A percentile compares a stretch with the other conserved stretches of the same genome.
phyloP scores from a whole-genome alignment of 176 grass and related monocot genomes.

The Oryza glaberrima region DNA sequence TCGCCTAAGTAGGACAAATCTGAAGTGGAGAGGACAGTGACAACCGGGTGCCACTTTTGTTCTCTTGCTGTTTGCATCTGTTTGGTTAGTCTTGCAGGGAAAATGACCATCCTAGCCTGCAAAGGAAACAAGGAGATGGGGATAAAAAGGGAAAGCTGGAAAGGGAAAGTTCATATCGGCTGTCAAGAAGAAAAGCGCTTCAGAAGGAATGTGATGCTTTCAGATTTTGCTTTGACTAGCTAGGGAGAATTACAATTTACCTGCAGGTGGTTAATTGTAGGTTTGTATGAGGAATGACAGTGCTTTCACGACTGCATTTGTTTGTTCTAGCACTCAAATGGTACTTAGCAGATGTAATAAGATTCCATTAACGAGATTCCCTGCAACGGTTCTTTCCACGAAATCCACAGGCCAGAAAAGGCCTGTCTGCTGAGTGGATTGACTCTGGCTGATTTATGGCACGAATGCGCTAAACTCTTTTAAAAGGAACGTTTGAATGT shows the following conservation, averaged over 20 bases:
- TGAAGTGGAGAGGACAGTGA: constrained; percentile 45
- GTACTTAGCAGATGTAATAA: neutral
- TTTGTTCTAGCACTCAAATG: neutral
- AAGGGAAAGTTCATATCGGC: constrained; percentile 12
- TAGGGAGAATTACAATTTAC: neutral
- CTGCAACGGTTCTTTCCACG: neutral
- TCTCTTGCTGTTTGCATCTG: constrained; percentile 31
- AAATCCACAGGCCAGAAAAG: neutral
- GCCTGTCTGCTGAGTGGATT: neutral
- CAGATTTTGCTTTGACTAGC: neutral
- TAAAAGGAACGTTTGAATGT: neutral
- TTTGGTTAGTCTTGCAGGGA: neutral
- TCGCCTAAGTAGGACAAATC: constrained; percentile 51
- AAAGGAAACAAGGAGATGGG: constrained; percentile 6
- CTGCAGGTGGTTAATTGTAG: neutral
- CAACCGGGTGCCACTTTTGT: constrained; percentile 21
- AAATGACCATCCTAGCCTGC: constrained; percentile 21
- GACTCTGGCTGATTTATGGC: neutral
- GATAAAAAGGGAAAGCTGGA: constrained; percentile 36
- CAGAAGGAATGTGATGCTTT: neutral
- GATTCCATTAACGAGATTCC: constrained; percentile 28
- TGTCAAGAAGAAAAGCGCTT: neutral
- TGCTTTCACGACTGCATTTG: neutral
- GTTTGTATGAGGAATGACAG: neutral
- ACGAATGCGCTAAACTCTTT: neutral